These are phyloP conservation scores for Cyclostephanos tholiformis DNA, from an alignment of 108 stramenopile genomes.

Conservation along the genomic window DNA sequence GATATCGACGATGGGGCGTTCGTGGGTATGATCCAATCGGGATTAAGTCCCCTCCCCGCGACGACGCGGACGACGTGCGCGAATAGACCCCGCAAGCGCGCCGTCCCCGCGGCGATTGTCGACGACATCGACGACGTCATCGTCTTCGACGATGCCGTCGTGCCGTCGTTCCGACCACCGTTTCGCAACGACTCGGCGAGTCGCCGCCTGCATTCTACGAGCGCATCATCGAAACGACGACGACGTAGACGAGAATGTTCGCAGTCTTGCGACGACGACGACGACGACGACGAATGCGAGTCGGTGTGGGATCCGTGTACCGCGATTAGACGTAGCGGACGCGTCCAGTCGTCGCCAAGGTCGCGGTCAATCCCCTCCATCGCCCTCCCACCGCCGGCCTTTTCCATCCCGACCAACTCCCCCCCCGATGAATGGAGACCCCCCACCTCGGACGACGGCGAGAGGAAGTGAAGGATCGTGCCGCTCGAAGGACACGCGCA, in stretches of 20 bases:
- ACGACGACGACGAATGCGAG: background rate
- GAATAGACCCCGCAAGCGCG: conserved; percentile 17
- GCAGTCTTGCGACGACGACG: too few relatives aligned
- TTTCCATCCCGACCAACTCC: too few relatives aligned
- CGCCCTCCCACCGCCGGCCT: too few relatives aligned
- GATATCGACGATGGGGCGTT: conserved; percentile 4
- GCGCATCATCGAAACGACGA: background rate
- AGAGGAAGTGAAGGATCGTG: conserved; percentile 63
- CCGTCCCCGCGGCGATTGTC: conserved; percentile 4
- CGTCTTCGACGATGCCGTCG: background rate
- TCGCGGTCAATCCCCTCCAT: background rate
- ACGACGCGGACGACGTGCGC: conserved; percentile 9
- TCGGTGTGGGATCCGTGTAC: conserved; percentile 25
- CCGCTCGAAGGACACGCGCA: conserved; percentile 54
- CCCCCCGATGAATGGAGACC: too few relatives aligned
- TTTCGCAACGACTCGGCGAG: conserved; percentile 15
- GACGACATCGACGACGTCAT: background rate
- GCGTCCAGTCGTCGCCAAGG: background rate
- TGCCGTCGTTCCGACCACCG: conserved; percentile 6
- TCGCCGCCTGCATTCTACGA: conserved; percentile 19
- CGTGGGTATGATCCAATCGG: conserved; percentile 32
- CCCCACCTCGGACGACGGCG: background rate
- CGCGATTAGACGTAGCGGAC: conserved; percentile 22
- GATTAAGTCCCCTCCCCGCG: conserved; percentile 11
- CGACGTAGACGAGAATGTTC: background rate